Conservation (phyloP, 2,329 filamentous ascomycete genomes). For the Alternaria viburni region DNA sequence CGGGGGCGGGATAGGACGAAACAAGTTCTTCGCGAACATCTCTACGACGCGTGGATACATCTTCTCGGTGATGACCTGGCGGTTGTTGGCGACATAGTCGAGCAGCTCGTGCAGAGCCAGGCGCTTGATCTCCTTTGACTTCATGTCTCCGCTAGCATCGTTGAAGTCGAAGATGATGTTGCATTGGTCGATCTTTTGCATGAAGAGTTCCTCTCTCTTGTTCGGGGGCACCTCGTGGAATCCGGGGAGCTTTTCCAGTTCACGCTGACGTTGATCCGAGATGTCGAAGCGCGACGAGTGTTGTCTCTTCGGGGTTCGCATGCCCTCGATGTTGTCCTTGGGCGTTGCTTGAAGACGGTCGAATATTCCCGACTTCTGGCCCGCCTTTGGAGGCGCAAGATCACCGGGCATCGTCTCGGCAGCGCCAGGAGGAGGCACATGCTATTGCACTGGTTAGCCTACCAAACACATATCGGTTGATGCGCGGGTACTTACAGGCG, state of each 20-base stretch:
- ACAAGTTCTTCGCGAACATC: slow-evolving; percentile 99
- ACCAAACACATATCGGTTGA: not conserved
- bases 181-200: slow-evolving; percentile 99
- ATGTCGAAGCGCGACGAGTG: slow-evolving; percentile 98
- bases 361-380: slow-evolving; percentile 86
- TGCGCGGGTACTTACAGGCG: slow-evolving; percentile 59
- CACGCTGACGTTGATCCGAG: slow-evolving; percentile 84
- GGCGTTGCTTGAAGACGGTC: slow-evolving; percentile 91
- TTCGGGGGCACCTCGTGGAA: slow-evolving; percentile 98
- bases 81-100: slow-evolving; percentile 98
- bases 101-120: slow-evolving; percentile 93
- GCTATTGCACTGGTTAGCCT: slow-evolving; percentile 58
- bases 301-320: slow-evolving; percentile 93
- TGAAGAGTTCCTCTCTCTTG: slow-evolving; percentile 93
- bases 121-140: slow-evolving; percentile 99
- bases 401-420: slow-evolving; percentile 98
- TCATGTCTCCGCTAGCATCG: slow-evolving; percentile 97
- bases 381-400: slow-evolving; percentile 89
- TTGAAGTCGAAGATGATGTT: slow-evolving; percentile 99
- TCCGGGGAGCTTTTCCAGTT: slow-evolving; percentile 94
- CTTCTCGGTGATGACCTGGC: slow-evolving; percentile 96
- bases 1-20: slow-evolving; percentile 93
- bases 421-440: slow-evolving; percentile 88
- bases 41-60: slow-evolving; percentile 99
- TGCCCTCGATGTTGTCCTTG: slow-evolving; percentile 93